Evolutionary conservation across 176 grass and related monocot genomes (phyloP).

Genomic region (Guadua angustifolia): DNA sequence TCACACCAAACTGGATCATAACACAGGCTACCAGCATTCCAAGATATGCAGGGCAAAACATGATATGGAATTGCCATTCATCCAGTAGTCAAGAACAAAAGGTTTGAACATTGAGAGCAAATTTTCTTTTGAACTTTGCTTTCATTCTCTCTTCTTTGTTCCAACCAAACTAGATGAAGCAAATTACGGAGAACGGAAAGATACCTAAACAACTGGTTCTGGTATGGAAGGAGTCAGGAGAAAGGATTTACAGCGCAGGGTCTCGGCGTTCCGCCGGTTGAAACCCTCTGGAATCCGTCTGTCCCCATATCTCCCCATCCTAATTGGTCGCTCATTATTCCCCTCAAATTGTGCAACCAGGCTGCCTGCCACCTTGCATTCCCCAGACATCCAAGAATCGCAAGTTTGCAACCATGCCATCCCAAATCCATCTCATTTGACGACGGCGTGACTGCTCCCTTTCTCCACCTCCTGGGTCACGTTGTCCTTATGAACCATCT

Average conservation of each 20-base stretch:
- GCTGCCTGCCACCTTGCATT: slow-evolving; percentile 35
- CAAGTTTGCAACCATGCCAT: slow-evolving; percentile 26
- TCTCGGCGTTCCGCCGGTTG: slow-evolving; percentile 19
- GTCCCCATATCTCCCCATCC: slow-evolving; percentile 23
- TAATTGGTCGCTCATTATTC: slow-evolving; percentile 41
- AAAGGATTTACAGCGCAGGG: slow-evolving; percentile 59
- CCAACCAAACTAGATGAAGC: slow-evolving; percentile 52
- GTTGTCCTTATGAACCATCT: slow-evolving; percentile 61
- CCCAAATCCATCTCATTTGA: slow-evolving; percentile 44
- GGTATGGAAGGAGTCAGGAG: slow-evolving; percentile 50
- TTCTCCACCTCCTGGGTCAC: slow-evolving; percentile 26
- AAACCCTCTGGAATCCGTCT: slow-evolving; percentile 32
- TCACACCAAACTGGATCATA: not conserved
- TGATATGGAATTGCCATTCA: slow-evolving; percentile 25
- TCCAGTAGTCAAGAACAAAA: slow-evolving; percentile 44
- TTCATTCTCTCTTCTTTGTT: slow-evolving; percentile 30
- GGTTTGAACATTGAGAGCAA: slow-evolving; percentile 42
- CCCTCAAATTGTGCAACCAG: slow-evolving; percentile 31
- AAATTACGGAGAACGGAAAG: slow-evolving; percentile 51
- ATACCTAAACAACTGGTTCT: slow-evolving; percentile 50
- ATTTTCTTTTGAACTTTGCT: slow-evolving; percentile 35
- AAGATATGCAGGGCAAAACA: not conserved
- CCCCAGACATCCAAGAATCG: slow-evolving; percentile 32
- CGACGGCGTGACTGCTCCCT: slow-evolving; percentile 21
- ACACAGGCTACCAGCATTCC: slow-evolving; percentile 21